Base-by-base conservation (phyloP, 1,284 basidiomycete genomes). In the Malassezia japonica region DNA sequence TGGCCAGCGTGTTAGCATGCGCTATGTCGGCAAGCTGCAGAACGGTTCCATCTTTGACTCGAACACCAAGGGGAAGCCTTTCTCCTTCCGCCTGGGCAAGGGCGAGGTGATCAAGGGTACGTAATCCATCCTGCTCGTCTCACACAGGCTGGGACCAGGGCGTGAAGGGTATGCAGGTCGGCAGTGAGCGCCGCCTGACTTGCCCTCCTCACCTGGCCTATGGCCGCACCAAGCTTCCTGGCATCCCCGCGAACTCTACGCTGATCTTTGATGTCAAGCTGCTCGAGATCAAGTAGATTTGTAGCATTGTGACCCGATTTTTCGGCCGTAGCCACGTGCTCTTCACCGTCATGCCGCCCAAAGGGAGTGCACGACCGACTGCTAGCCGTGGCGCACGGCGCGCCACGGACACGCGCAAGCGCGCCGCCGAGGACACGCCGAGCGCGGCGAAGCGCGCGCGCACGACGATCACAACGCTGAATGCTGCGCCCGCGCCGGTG, bases 91-190 rank as follows among this genome's bases (percentile, higher is more conserved):
- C 42, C 79, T 96, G 28, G 92, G 91, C 48, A 78, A 80, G 55
- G 87, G 87, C 36, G 85, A 94, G 72, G 91, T 95, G 46, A 92
- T 95, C 75, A 86, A 86, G 77, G 51, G 51, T 88, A 85, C 79
- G 56, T 24, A 16, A 8, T 31, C 20, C 28, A 2, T 32, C 40
- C 27, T 15, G 33, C 41, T 10, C n/a, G n/a, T n/a, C n/a, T n/a
- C n/a, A n/a, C n/a, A n/a, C 38, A 54, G 61, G 65, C 31, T 94
- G 89, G 91, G 90, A 94, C 65, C 78, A 87, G 64, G 91, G 91
- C 47, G 79, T 96, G 53, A 82, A 78, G 49, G 92, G 91, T 42
- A 94, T 96, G 89, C 82, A 84, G 62, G 82, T 85, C 41, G 90
- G 87, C 46, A 87, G 88, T 33, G 90, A 95, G 76, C 83, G 91